phyloP scores from a whole-genome alignment of 495 filamentous ascomycete genomes.

The Thermochaetoides thermophila region DNA sequence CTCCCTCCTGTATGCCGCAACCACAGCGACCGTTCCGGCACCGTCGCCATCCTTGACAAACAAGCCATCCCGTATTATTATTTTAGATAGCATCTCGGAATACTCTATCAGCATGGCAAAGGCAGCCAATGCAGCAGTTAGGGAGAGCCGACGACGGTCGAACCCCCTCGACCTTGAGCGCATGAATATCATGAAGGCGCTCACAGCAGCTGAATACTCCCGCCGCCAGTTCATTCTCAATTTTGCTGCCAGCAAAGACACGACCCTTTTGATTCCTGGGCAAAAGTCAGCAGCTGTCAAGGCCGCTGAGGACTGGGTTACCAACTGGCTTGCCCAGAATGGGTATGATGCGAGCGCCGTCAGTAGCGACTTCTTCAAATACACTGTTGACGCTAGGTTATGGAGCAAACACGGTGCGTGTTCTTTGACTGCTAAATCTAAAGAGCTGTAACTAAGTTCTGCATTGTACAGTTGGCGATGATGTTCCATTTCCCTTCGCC shows the following conservation, averaged over 20 bases:
- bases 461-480: slow-evolving; percentile 11
- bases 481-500: slow-evolving; percentile 14
- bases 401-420: slow-evolving; percentile 14
- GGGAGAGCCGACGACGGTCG: slow-evolving; percentile 13
- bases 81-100: too few relatives aligned
- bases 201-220: slow-evolving; percentile 20
- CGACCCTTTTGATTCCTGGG: slow-evolving; percentile 18
- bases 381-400: slow-evolving; percentile 14
- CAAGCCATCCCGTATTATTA: too few relatives aligned
- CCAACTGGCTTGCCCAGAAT: slow-evolving; percentile 12
- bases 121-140: slow-evolving; percentile 16
- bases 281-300: slow-evolving; percentile 18
- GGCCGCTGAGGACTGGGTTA: slow-evolving; percentile 17
- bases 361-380: slow-evolving; percentile 18
- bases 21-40: too few relatives aligned
- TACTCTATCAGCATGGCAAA: too few relatives aligned
- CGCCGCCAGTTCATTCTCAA: slow-evolving; percentile 20
- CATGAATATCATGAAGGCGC: slow-evolving; percentile 17
- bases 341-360: slow-evolving; percentile 6
- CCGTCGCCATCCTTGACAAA: too few relatives aligned
- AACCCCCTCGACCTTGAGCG: slow-evolving; percentile 13
- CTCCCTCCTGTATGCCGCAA: too few relatives aligned
- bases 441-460: slow-evolving; percentile 1
- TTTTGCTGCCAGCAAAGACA: slow-evolving; percentile 16
- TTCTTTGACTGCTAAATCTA: background rate